Percentiles rank a stretch among this genome's conserved stretches.
phyloP scores from a whole-genome alignment of 1,139 yeast genomes.

The Pichia sp. region DNA sequence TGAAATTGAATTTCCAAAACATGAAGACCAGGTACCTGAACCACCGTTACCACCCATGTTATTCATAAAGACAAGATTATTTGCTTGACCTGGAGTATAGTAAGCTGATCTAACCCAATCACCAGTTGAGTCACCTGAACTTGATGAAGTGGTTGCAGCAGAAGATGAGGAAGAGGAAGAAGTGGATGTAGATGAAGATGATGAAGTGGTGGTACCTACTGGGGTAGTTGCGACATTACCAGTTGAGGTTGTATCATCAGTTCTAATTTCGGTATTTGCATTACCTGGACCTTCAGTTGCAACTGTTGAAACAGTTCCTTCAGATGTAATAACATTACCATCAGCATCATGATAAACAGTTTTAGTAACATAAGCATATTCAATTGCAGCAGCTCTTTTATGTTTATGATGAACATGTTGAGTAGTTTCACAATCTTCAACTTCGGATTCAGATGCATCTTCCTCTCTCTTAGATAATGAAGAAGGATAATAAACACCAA shows the following conservation, averaged over 20 bases:
- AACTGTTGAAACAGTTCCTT: constrained; percentile 16
- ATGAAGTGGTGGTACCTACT: constrained; percentile 17
- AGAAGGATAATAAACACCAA: constrained; percentile 63
- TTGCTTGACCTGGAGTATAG: constrained; percentile 59
- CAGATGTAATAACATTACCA: constrained; percentile 18
- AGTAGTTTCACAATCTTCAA: constrained; percentile 29
- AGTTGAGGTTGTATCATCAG: constrained; percentile 22
- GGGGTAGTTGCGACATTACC: constrained; percentile 24
- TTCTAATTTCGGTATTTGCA: constrained; percentile 26
- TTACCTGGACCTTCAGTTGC: constrained; percentile 24
- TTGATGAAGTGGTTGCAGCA: constrained; percentile 18
- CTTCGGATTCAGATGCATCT: constrained; percentile 27
- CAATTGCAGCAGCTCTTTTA: constrained; percentile 47
- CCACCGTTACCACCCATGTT: constrained; percentile 72
- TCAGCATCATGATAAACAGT: constrained; percentile 50
- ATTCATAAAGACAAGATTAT: constrained; percentile 78
- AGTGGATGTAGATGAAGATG: neutral
- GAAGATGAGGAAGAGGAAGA: constrained; percentile 11
- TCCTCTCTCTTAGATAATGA: constrained; percentile 34
- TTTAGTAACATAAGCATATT: constrained; percentile 63
- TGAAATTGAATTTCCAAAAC: constrained; percentile 85
- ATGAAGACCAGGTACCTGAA: constrained; percentile 76
- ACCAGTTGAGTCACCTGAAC: constrained; percentile 33
- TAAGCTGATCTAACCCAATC: constrained; percentile 74
- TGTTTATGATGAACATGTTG: constrained; percentile 30